A percentile compares a stretch with the other conserved stretches of the same genome.
Evolutionary conservation across 2,329 filamentous ascomycete genomes (phyloP).

Genomic region (Clonostachys byssicola): DNA sequence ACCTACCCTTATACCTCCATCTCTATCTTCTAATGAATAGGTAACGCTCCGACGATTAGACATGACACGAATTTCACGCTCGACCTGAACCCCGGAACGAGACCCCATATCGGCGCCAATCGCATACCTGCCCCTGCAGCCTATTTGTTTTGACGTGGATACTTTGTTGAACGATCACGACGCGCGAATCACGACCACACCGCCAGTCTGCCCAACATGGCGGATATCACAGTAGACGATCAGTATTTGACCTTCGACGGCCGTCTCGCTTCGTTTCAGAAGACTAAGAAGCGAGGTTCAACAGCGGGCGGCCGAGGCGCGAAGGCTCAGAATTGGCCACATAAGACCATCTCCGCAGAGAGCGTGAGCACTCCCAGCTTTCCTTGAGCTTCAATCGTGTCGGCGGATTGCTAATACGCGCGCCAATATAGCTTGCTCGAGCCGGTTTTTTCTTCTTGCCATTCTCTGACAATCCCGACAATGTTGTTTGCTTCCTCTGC

Average conservation of each 20-base stretch:
- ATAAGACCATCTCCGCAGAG: slow-evolving; percentile 35
- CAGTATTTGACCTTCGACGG: slow-evolving; percentile 63
- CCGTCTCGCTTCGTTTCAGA: slow-evolving; percentile 77
- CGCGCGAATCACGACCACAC: slow-evolving; percentile 1
- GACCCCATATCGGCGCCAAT: slow-evolving; percentile 2
- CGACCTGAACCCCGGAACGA: neutral
- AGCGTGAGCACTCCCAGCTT: slow-evolving; percentile 16
- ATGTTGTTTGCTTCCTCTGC: slow-evolving; percentile 87
- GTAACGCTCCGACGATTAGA: no score
- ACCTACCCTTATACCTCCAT: no score
- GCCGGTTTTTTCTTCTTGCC: slow-evolving; percentile 92
- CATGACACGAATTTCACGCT: no score
- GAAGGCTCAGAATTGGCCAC: slow-evolving; percentile 72
- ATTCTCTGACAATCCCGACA: slow-evolving; percentile 71
- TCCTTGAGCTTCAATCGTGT: neutral
- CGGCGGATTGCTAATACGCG: slow-evolving; percentile 11
- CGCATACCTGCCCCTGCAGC: slow-evolving; percentile 2
- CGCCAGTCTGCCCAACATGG: slow-evolving; percentile 16
- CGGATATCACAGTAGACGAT: slow-evolving; percentile 30
- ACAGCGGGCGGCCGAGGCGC: slow-evolving; percentile 43
- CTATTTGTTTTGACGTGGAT: no score
- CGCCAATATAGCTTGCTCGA: slow-evolving; percentile 64
- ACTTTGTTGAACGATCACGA: no score
- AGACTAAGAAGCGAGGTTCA: slow-evolving; percentile 67
- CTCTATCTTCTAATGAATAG: no score